These are phyloP conservation scores for Xylariaceae sp. DNA, from an alignment of 2,329 filamentous ascomycete species.

Conservation along the genomic window DNA sequence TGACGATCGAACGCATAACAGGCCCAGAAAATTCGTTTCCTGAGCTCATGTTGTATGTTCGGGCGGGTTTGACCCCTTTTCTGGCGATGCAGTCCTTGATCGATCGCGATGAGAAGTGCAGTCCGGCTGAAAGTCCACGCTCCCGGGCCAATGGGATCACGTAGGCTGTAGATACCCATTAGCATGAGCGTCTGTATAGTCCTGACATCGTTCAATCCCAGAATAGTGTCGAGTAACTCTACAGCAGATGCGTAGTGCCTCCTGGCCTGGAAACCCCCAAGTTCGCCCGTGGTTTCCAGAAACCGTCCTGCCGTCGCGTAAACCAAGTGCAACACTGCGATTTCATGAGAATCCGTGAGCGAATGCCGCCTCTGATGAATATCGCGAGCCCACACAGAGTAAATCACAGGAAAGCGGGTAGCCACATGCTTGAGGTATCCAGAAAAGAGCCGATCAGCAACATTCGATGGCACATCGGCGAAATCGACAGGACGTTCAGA, in stretches of 20 bases:
- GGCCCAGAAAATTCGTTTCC: conserved; percentile 31
- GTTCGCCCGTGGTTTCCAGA: conserved; percentile 6
- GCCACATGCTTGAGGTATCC: conserved; percentile 8
- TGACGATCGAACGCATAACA: conserved; percentile 31
- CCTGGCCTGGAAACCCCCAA: conserved; percentile 4
- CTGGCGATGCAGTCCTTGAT: conserved; percentile 28
- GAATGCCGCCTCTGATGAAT: conserved; percentile 1
- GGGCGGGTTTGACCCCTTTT: background rate
- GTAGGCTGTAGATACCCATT: conserved; percentile 29
- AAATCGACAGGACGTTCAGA: no score
- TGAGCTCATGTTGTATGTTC: conserved; percentile 12
- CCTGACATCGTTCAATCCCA: conserved; percentile 28
- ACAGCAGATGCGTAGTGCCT: conserved; percentile 26
- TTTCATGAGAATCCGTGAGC: conserved; percentile 1
- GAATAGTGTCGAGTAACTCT: conserved; percentile 27
- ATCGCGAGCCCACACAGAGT: background rate
- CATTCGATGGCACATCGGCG: conserved; percentile 1
- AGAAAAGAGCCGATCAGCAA: conserved; percentile 1
- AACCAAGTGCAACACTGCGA: conserved; percentile 3
- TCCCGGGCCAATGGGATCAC: conserved; percentile 30
- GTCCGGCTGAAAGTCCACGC: conserved; percentile 31
- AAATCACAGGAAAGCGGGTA: conserved; percentile 6
- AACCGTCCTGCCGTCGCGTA: conserved; percentile 5
- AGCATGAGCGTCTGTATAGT: conserved; percentile 30
- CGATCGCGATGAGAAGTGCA: conserved; percentile 27